Conservation (phyloP, 176 grass and related monocot species). For the Oryza glaberrima region DNA sequence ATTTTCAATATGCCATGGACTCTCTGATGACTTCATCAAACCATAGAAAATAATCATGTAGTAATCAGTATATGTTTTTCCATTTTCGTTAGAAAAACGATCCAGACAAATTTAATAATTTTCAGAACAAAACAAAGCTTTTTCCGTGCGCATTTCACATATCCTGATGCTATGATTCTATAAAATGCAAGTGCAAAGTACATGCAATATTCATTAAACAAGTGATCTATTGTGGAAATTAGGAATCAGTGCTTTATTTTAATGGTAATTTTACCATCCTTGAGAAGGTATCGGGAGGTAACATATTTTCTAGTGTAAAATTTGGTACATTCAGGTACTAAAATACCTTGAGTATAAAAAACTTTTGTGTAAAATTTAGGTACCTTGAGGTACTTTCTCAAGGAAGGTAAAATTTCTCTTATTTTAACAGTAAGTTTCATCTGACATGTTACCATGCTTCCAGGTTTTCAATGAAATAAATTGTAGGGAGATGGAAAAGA, state of each 20-base stretch:
- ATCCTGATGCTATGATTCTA: neutral
- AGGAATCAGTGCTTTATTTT: neutral
- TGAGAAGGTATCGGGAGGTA: no score
- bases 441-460: conserved; percentile 27
- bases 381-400: no score
- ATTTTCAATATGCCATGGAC: neutral
- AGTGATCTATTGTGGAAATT: neutral
- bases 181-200: neutral
- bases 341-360: no score
- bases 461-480: conserved; percentile 98
- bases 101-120: neutral
- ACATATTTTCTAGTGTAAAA: no score
- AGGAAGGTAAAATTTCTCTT: no score
- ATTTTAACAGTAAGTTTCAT: neutral
- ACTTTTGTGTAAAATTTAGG: no score
- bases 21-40: neutral
- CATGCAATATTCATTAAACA: neutral
- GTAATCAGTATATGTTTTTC: neutral
- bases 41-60: neutral
- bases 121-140: neutral
- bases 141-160: neutral
- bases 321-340: no score
- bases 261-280: neutral
- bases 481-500: conserved; percentile 86
- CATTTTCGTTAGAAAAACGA: neutral